These are phyloP conservation scores for Trichoderma gracile DNA, from an alignment of 2,329 filamentous ascomycete species.

Conservation along the genomic window DNA sequence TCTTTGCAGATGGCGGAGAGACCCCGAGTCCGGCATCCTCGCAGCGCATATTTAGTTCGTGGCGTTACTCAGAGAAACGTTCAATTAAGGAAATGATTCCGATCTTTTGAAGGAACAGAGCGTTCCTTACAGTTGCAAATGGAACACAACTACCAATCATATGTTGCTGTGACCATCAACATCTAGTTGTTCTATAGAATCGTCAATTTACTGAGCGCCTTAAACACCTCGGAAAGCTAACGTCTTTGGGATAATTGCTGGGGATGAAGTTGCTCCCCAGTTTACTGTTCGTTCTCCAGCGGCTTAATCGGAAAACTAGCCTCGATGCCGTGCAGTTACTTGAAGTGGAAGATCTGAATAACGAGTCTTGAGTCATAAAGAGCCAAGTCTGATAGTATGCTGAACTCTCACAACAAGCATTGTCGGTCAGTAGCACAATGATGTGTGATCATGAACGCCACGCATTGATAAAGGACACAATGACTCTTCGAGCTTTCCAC, in stretches of 20 bases:
- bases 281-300: neutral
- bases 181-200: neutral
- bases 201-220: neutral
- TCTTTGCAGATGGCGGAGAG: neutral
- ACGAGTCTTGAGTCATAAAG: neutral
- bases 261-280: neutral
- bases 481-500: too few relatives aligned
- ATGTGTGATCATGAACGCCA: neutral
- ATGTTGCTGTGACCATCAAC: too few relatives aligned
- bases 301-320: slow-evolving; percentile 10
- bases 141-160: too few relatives aligned
- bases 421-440: neutral
- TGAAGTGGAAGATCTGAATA: neutral
- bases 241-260: neutral
- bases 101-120: too few relatives aligned
- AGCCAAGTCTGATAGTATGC: too few relatives aligned
- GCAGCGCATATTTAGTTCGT: neutral
- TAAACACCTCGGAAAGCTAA: slow-evolving; percentile 10
- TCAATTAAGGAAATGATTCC: too few relatives aligned
- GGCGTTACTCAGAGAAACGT: neutral
- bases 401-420: neutral
- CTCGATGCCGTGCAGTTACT: neutral
- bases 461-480: too few relatives aligned
- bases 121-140: too few relatives aligned
- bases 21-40: neutral